These are phyloP conservation scores for Erodium trifolium DNA, from an alignment of 441 rosid species.

Conservation along the genomic window DNA sequence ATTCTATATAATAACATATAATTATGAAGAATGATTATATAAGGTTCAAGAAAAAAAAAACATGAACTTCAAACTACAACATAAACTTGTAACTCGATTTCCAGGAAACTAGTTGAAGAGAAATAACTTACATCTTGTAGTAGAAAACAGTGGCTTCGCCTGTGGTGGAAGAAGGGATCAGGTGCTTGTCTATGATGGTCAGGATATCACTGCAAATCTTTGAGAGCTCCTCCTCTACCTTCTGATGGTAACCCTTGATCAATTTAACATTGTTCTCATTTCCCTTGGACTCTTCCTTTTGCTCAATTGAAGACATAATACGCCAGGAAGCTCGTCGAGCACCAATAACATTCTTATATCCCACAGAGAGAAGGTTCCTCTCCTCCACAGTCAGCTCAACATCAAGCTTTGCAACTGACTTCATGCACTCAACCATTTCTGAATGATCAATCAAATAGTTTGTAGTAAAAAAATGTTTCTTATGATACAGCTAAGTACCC, in stretches of 20 bases:
- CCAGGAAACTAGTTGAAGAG: neutral
- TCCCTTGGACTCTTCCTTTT: slow-evolving; percentile 81
- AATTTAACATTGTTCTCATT: slow-evolving; percentile 65
- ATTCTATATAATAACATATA: too few species aligned
- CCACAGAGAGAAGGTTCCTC: slow-evolving; percentile 83
- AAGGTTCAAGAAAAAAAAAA: neutral
- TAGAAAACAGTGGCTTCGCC: slow-evolving; percentile 98
- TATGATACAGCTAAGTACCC: neutral
- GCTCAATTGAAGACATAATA: slow-evolving; percentile 86
- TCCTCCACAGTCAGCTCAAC: slow-evolving; percentile 81
- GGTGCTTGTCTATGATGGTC: slow-evolving; percentile 72
- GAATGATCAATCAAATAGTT: slow-evolving; percentile 10
- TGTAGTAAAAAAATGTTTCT: neutral
- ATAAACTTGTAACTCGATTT: slow-evolving; percentile 9
- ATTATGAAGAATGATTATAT: too few species aligned
- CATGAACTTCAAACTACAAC: neutral
- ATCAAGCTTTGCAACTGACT: slow-evolving; percentile 69
- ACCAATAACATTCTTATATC: slow-evolving; percentile 85
- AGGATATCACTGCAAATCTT: slow-evolving; percentile 80
- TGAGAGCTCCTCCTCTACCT: slow-evolving; percentile 92
- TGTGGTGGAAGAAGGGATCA: slow-evolving; percentile 69
- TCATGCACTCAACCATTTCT: slow-evolving; percentile 99
- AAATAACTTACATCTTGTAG: slow-evolving; percentile 67
- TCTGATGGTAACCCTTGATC: slow-evolving; percentile 73
- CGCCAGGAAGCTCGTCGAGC: slow-evolving; percentile 90